These are phyloP conservation scores for Salix udensis DNA, from an alignment of 345 rosid species.

Conservation along the genomic window DNA sequence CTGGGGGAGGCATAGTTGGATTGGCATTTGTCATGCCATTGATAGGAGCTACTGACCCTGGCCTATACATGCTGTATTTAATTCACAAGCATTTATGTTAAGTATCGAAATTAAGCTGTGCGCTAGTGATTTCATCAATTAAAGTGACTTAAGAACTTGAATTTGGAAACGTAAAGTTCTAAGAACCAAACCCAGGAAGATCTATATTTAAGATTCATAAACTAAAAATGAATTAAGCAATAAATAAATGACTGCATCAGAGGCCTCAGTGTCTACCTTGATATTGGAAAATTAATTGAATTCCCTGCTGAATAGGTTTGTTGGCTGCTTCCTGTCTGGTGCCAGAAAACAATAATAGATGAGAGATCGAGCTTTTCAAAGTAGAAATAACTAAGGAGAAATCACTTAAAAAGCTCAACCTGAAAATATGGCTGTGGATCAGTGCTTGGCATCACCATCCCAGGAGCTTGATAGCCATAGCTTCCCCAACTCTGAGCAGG, in stretches of 20 bases:
- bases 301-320: slow-evolving; percentile 26
- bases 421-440: slow-evolving; percentile 30
- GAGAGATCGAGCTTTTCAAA: slow-evolving; percentile 10
- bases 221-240: not conserved
- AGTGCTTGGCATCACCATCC: slow-evolving; percentile 21
- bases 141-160: not conserved
- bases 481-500: slow-evolving; percentile 23
- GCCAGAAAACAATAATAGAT: slow-evolving; percentile 8
- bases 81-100: not conserved
- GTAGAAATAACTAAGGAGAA: not conserved
- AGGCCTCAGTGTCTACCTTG: slow-evolving; percentile 29
- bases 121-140: not conserved
- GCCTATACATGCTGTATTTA: slow-evolving; percentile 29
- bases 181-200: not conserved
- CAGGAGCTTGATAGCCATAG: slow-evolving; percentile 38
- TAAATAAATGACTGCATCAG: not conserved
- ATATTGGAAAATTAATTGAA: slow-evolving; percentile 28
- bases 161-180: not conserved
- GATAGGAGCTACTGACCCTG: slow-evolving; percentile 24
- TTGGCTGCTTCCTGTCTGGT: slow-evolving; percentile 41
- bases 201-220: not conserved
- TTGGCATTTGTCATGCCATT: slow-evolving; percentile 15
- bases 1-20: slow-evolving; percentile 18
- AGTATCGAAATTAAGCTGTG: not conserved
- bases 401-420: slow-evolving; percentile 26